These are phyloP conservation scores for Penicillium polonicum DNA, from an alignment of 2,329 filamentous ascomycete species.

Conservation along the genomic window DNA sequence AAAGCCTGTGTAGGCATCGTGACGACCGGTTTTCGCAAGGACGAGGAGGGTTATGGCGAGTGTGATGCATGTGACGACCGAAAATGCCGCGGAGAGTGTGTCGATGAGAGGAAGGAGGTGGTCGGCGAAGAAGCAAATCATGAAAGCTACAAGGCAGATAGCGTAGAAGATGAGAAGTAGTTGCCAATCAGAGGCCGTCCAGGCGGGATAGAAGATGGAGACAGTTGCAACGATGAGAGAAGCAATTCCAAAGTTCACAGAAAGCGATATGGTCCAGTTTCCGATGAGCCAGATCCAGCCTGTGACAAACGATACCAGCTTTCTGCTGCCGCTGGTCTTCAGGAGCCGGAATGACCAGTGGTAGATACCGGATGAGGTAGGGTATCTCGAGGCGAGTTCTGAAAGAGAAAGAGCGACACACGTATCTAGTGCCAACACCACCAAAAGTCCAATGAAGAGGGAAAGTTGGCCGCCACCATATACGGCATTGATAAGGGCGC, in stretches of 20 bases:
- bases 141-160: constrained; percentile 64
- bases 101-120: constrained; percentile 64
- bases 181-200: constrained; percentile 59
- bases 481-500: constrained; percentile 42
- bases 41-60: constrained; percentile 58
- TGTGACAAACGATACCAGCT: constrained; percentile 52
- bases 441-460: constrained; percentile 58
- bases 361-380: constrained; percentile 54
- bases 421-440: constrained; percentile 54
- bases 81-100: constrained; percentile 52
- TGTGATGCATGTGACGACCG: constrained; percentile 47
- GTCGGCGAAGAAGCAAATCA: constrained; percentile 67
- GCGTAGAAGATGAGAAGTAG: constrained; percentile 70
- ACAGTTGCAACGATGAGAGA: constrained; percentile 54
- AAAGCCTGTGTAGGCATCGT: constrained; percentile 27
- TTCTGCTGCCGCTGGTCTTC: constrained; percentile 39
- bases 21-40: constrained; percentile 55
- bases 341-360: constrained; percentile 55
- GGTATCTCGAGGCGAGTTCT: constrained; percentile 54
- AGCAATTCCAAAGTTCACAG: constrained; percentile 57
- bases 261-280: constrained; percentile 54
- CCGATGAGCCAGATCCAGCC: constrained; percentile 56
- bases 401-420: constrained; percentile 53
- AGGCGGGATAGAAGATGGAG: constrained; percentile 56
- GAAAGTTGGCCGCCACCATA: constrained; percentile 52